Conservation (phyloP, 306 rosid species). For the Crataegus laevigata region DNA sequence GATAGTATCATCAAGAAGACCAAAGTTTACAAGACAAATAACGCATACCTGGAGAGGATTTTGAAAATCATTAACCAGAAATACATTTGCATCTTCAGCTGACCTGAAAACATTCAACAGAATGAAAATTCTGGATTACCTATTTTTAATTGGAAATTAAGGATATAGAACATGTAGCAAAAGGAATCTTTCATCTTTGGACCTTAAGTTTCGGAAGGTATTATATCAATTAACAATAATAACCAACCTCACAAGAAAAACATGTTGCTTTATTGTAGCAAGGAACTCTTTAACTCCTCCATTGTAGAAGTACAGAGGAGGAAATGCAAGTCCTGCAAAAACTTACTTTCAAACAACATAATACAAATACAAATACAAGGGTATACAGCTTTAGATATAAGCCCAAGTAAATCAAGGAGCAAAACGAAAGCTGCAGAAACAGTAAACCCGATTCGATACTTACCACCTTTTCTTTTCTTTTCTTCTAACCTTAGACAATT, state of each 20-base stretch:
- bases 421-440: not conserved
- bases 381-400: not conserved
- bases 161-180: not conserved
- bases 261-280: slow-evolving; percentile 88
- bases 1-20: not conserved
- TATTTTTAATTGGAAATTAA: not conserved
- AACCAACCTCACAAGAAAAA: slow-evolving; percentile 82
- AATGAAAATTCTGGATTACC: slow-evolving; percentile 4
- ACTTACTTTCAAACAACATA: slow-evolving; percentile 9
- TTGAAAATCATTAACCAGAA: slow-evolving; percentile 82
- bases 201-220: not conserved
- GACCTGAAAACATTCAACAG: slow-evolving; percentile 51
- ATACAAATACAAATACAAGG: slow-evolving; percentile 6
- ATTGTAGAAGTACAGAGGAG: slow-evolving; percentile 88
- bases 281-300: slow-evolving; percentile 99
- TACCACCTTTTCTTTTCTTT: not conserved
- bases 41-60: slow-evolving; percentile 80
- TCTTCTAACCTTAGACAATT: not conserved
- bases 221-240: slow-evolving; percentile 1
- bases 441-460: not conserved
- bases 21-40: not conserved
- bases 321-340: slow-evolving; percentile 85
- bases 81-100: slow-evolving; percentile 78
- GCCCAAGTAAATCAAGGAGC: not conserved
- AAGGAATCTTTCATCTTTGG: not conserved